Evolutionary conservation across 495 filamentous ascomycete species (phyloP), one percentile per base, ranked within the genome.

Genomic region (Hypoxylon intermedium): DNA sequence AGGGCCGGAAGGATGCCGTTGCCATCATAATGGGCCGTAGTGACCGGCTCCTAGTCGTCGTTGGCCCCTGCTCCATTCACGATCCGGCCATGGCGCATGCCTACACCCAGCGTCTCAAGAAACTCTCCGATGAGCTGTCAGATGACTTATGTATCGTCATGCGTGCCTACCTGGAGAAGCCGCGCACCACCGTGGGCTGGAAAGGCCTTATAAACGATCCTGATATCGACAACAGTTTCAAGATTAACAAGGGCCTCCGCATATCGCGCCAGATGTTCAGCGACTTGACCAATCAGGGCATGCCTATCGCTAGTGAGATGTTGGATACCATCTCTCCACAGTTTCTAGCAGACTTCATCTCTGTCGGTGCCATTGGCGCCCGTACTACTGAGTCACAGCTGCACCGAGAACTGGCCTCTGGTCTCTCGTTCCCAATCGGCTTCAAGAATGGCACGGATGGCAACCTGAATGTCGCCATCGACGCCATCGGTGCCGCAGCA

Each of bases 401-500:
- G 31, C 94, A 98, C 75, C 86, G 94, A 44, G 94, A 98, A 77
- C 81, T 98, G 23, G 94, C 94, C 16, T 95, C 90, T n/a, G 94
- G 94, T 64, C 85, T 98, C 16, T 96, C 91, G 37, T 98, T 97
- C 87, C 94, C 94, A 4, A 92, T 98, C 45, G 94, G 94, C 11
- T 98, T 96, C 88, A 98, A 98, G 85, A 98, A 98, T 72, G 95
- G 94, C 41, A 98, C 94, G 24, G 94, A 98, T 69, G 94, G 94
- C n/a, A 90, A 88, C 67, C 76, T 98, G 45, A 85, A 83, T 18
- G 93, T 98, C n/a, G 92, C 93, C 34, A 93, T 98, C 60, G 94
- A 98, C 69, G 94, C 94, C 40, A 95, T 97, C 58, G 93, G 95
- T 51, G 87, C 92, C 6, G 94, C 94, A 2, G 88, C 90, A 24